These are phyloP conservation scores for Saprolegnia diclina DNA, from an alignment of 352 stramenopile genomes.

Conservation along the genomic window DNA sequence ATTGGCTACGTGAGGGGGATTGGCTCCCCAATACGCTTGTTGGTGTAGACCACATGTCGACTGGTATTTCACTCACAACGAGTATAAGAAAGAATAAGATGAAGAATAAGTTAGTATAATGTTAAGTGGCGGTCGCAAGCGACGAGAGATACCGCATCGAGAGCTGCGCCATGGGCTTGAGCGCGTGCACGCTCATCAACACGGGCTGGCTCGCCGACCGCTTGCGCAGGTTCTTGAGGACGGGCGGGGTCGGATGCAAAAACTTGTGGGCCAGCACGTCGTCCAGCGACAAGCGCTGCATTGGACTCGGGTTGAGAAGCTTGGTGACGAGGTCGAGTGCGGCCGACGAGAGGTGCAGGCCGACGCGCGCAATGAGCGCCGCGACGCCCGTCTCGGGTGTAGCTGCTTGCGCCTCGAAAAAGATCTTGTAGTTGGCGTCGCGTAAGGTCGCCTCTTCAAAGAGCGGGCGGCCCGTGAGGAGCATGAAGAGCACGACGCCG, in stretches of 20 bases:
- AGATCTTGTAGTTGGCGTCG: constrained; percentile 17
- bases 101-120: constrained; percentile 12
- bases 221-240: neutral
- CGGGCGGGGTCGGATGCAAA: constrained; percentile 32
- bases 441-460: constrained; percentile 15
- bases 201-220: constrained; percentile 5
- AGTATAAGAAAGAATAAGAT: neutral
- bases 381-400: neutral
- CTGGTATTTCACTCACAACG: too few relatives aligned
- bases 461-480: constrained; percentile 23
- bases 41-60: too few relatives aligned
- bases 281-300: constrained; percentile 35
- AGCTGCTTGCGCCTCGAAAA: constrained; percentile 16
- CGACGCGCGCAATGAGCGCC: neutral
- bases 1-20: too few relatives aligned
- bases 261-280: constrained; percentile 61
- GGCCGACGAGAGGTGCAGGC: neutral
- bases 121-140: constrained; percentile 1
- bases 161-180: neutral
- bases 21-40: too few relatives aligned
- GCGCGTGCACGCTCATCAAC: neutral
- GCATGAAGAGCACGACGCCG: constrained; percentile 24
- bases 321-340: constrained; percentile 13
- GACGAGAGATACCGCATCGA: constrained; percentile 13
- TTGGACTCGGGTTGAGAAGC: neutral